A percentile compares a stretch with the other conserved stretches of the same genome.
These are phyloP conservation scores for Periconia digitata DNA, from an alignment of 2,329 filamentous ascomycete species.

Conservation along the genomic window DNA sequence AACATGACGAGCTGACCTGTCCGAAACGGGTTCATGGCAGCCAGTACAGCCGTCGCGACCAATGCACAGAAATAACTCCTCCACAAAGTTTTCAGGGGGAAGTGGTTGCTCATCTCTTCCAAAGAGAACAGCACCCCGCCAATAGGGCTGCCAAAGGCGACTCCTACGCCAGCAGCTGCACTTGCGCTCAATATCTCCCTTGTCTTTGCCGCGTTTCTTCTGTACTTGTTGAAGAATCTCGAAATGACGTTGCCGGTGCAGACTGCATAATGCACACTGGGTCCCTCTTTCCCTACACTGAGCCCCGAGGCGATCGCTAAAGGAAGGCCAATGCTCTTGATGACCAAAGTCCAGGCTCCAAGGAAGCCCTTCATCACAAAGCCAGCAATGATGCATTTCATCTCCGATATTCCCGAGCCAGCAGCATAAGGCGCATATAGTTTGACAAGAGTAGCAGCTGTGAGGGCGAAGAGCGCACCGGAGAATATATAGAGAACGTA, in stretches of 20 bases:
- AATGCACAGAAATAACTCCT: conserved; percentile 96
- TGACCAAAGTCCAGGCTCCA: conserved; percentile 84
- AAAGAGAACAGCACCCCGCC: conserved; percentile 95
- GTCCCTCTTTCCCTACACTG: conserved; percentile 95
- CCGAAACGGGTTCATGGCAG: conserved; percentile 95
- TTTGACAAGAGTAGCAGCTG: conserved; percentile 82
- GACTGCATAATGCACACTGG: conserved; percentile 98
- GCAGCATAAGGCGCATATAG: conserved; percentile 94
- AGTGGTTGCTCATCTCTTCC: conserved; percentile 96
- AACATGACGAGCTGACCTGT: conserved; percentile 99
- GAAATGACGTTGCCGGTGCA: conserved; percentile 97
- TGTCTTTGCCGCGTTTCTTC: conserved; percentile 87
- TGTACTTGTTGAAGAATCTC: conserved; percentile 88
- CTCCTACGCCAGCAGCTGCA: conserved; percentile 90
- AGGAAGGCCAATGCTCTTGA: conserved; percentile 90
- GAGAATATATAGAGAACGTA: conserved; percentile 88
- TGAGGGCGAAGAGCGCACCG: conserved; percentile 79
- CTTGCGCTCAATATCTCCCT: conserved; percentile 93
- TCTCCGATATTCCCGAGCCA: conserved; percentile 95
- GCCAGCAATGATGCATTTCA: conserved; percentile 98
- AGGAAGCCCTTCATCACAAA: conserved; percentile 99
- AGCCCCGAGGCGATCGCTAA: conserved; percentile 91
- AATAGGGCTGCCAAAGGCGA: conserved; percentile 96
- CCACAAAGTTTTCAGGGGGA: conserved; percentile 97
- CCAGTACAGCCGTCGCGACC: conserved; percentile 87